Evolutionary conservation across 495 filamentous ascomycete species (phyloP).

Genomic region (Venustampulla echinocandica): DNA sequence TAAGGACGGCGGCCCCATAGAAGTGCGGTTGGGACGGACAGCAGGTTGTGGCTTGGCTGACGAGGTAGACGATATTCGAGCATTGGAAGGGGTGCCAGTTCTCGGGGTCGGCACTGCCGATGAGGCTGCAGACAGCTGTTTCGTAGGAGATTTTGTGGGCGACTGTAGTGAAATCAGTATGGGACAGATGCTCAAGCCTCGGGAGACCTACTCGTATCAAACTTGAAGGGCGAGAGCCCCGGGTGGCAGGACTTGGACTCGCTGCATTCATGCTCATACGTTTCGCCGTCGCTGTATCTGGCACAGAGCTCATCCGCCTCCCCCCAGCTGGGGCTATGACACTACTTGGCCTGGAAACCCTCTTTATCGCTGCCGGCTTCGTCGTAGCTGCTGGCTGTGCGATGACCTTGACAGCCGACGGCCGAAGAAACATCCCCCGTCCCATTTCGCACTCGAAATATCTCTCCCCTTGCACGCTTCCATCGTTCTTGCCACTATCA

Average conservation of each 20-base stretch:
- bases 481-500: conserved; percentile 88
- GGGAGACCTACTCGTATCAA: conserved; percentile 44
- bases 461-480: conserved; percentile 74
- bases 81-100: conserved; percentile 50
- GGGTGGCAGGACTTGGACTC: conserved; percentile 55
- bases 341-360: conserved; percentile 31
- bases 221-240: conserved; percentile 43
- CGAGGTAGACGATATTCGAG: conserved; percentile 30
- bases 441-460: conserved; percentile 81
- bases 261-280: conserved; percentile 59
- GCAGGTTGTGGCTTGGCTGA: conserved; percentile 45
- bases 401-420: conserved; percentile 50
- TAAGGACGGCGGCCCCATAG: conserved; percentile 56
- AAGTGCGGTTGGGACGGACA: conserved; percentile 40
- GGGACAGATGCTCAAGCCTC: not conserved
- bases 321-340: conserved; percentile 23
- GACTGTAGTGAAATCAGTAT: conserved; percentile 40
- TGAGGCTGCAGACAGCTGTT: conserved; percentile 54
- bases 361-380: conserved; percentile 25
- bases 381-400: conserved; percentile 39
- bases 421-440: conserved; percentile 83
- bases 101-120: conserved; percentile 49
- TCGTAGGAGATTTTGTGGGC: conserved; percentile 72
- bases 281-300: conserved; percentile 45
- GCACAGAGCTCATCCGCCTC: conserved; percentile 27